phyloP scores from a whole-genome alignment of 495 filamentous ascomycete genomes.

The Penicillium waksmanii region DNA sequence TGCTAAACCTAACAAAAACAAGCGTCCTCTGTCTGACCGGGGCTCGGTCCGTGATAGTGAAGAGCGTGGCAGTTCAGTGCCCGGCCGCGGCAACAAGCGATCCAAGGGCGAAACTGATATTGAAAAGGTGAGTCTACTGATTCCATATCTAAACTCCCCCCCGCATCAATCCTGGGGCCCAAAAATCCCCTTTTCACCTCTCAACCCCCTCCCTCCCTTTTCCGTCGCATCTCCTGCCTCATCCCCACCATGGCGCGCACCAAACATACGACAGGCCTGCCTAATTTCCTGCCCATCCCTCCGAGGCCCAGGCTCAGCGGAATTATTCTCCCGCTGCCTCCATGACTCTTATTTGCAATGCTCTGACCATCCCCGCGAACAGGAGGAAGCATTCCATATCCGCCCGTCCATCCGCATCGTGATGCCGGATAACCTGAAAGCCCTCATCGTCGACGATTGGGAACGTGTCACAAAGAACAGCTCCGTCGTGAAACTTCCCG shows the following conservation, averaged over 20 bases:
- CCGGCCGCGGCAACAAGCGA: constrained; percentile 69
- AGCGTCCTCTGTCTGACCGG: constrained; percentile 69
- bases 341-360: not conserved
- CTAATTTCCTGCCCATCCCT: not conserved
- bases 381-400: constrained; percentile 85
- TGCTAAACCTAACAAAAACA: constrained; percentile 58
- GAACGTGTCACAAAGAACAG: constrained; percentile 96
- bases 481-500: constrained; percentile 81
- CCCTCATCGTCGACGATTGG: constrained; percentile 95
- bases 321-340: too few species aligned
- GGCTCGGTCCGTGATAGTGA: constrained; percentile 85
- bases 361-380: constrained; percentile 11
- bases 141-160: not conserved
- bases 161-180: not conserved
- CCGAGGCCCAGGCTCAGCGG: too few species aligned
- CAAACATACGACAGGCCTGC: not conserved
- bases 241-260: not conserved
- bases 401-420: constrained; percentile 81
- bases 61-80: constrained; percentile 72
- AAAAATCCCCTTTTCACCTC: not conserved
- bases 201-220: not conserved
- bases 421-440: constrained; percentile 83
- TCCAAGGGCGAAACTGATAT: constrained; percentile 76
- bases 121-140: constrained; percentile 69
- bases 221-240: not conserved